Percentiles rank a stretch among this genome's conserved stretches.
These are phyloP conservation scores for Chalciporus chontae DNA, from an alignment of 768 basidiomycete genomes.

Conservation along the genomic window DNA sequence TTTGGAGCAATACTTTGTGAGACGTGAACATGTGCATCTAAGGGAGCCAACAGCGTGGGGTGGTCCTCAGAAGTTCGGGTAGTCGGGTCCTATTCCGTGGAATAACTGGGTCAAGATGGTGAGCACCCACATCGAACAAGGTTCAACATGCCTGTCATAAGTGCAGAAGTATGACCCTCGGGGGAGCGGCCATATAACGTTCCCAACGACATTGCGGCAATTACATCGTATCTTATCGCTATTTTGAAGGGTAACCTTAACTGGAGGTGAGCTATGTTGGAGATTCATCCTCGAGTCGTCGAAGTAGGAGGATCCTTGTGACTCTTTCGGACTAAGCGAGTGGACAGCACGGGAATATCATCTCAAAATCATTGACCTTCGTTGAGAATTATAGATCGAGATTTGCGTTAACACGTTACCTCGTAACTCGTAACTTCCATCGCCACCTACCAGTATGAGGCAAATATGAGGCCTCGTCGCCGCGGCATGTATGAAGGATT, in stretches of 20 bases:
- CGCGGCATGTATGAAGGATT: constrained; percentile 11
- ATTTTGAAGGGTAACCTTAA: neutral
- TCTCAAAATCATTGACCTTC: constrained; percentile 2
- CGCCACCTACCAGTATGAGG: constrained; percentile 3
- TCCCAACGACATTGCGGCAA: constrained; percentile 8
- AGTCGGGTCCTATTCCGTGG: constrained; percentile 16
- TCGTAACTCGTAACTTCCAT: constrained; percentile 9
- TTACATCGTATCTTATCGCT: neutral
- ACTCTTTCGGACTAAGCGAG: neutral
- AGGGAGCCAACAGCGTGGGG: constrained; percentile 4
- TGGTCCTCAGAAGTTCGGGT: neutral
- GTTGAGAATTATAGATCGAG: constrained; percentile 20
- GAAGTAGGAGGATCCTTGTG: neutral
- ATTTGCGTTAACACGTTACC: constrained; percentile 10
- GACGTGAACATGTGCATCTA: neutral
- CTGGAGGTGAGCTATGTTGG: constrained; percentile 1
- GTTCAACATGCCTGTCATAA: constrained; percentile 9
- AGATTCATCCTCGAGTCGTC: constrained; percentile 11
- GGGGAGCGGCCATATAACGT: constrained; percentile 4
- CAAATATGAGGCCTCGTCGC: constrained; percentile 1
- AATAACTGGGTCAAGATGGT: constrained; percentile 1
- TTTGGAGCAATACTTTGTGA: neutral
- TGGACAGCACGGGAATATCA: constrained; percentile 2
- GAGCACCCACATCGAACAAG: constrained; percentile 9
- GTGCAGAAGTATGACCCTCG: constrained; percentile 12